Evolutionary conservation across 768 basidiomycete genomes (phyloP), one percentile per base, ranked within the genome.

Genomic region (Kwoniella europaea): DNA sequence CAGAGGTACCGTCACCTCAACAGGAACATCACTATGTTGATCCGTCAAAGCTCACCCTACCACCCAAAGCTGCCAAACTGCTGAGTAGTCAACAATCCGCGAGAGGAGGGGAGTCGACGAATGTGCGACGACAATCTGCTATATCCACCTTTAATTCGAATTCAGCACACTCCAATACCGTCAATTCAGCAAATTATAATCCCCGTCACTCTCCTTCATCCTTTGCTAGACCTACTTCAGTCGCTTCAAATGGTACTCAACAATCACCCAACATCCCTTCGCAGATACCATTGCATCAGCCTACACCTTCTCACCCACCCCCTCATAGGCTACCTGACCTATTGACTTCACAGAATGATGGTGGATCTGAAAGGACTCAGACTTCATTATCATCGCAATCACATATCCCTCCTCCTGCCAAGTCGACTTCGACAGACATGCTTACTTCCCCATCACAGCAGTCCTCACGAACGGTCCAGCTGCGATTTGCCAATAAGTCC

Each of bases 251-350:
- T 43, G 29, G 41, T 24, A 27, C 55, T 16, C 64, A 65, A 27
- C 59, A 57, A 46, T 71, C 71, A 10, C 62, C 67, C 18, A 42
- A 44, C 18, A 55, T 41, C 35, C 43, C 71, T 12, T 12, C 42
- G 6, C 67, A 55, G 9, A 15, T 53, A n/a, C 62, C 62, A 42
- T 16, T 72, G 12, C 67, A 68, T 44, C 71, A 63, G n/a, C 67
- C 67, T 54, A 61, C 29, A 22, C 71, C 71, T 10, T 59, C 66
- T 18, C 67, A 72, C 54, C 63, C 54, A 2, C 67, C 60, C 1
- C 29, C 44, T 5, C 61, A 68, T 27, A 52, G 67, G 35, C 35
- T 68, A 20, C 67, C 67, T 5, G 67, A 57, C 10, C 42, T 57
- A 15, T 50, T 68, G 15, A 27, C 65, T 4, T 59, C 54, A 7